These are phyloP conservation scores for Eleusine coracana DNA, from an alignment of 176 grass and related monocot species.

Conservation along the genomic window DNA sequence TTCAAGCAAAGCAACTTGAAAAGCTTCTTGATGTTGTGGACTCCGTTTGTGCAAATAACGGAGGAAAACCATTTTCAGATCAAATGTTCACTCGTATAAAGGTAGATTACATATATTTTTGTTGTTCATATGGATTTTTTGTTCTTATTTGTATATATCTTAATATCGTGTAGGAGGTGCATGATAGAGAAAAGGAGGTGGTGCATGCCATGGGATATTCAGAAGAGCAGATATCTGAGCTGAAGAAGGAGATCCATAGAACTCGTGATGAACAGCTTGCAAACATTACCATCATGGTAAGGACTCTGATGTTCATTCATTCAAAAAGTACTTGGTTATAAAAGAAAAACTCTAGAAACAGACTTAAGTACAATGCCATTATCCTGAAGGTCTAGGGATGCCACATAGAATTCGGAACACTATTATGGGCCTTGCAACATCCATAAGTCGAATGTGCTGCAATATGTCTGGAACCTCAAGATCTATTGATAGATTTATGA, in stretches of 20 bases:
- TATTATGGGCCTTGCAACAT: not conserved
- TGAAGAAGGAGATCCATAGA: slow-evolving; percentile 71
- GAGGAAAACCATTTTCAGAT: slow-evolving; percentile 71
- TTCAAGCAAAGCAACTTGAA: slow-evolving; percentile 56
- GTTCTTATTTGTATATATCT: slow-evolving; percentile 19
- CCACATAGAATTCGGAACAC: not conserved
- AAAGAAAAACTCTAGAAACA: not conserved
- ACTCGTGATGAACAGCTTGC: slow-evolving; percentile 71
- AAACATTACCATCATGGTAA: slow-evolving; percentile 76
- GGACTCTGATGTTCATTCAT: not conserved
- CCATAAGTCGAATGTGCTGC: not conserved
- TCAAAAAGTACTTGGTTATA: not conserved
- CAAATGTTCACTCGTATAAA: slow-evolving; percentile 66
- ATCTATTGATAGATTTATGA: not conserved
- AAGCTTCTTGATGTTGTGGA: slow-evolving; percentile 60
- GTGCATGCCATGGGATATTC: slow-evolving; percentile 43
- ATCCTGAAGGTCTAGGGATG: not conserved
- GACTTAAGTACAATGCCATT: not conserved
- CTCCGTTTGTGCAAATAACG: slow-evolving; percentile 54
- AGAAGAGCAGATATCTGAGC: slow-evolving; percentile 61
- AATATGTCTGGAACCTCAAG: not conserved
- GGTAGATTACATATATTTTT: slow-evolving; percentile 38
- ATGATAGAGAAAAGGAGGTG: slow-evolving; percentile 62
- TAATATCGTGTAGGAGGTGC: slow-evolving; percentile 50
- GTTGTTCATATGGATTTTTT: slow-evolving; percentile 18